Evolutionary conservation across 306 rosid species (phyloP).

Genomic region (Cucumis hystrix): DNA sequence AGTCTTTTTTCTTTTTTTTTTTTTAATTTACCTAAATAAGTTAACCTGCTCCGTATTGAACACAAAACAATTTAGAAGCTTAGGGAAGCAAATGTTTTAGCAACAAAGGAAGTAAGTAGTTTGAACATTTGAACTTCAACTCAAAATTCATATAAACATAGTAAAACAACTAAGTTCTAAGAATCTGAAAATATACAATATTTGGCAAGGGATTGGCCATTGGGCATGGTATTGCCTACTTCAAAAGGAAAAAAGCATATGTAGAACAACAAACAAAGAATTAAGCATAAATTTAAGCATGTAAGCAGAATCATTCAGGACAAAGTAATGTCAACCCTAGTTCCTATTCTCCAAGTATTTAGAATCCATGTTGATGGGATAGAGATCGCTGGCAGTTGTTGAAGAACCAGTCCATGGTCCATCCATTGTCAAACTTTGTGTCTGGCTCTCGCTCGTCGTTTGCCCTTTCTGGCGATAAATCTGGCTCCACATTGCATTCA

Average conservation of each 20-base stretch:
- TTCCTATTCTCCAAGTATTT: neutral
- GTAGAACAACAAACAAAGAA: neutral
- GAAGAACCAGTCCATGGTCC: constrained; percentile 2
- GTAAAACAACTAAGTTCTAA: neutral
- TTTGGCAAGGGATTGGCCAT: neutral
- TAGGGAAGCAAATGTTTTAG: too few species aligned
- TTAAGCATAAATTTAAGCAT: neutral
- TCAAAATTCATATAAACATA: neutral
- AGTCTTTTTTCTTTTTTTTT: too few species aligned
- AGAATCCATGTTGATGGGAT: constrained; percentile 3
- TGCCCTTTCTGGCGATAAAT: neutral
- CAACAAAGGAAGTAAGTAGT: neutral
- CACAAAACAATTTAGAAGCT: too few species aligned
- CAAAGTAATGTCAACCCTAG: neutral
- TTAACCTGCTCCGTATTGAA: too few species aligned
- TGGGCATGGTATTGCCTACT: neutral
- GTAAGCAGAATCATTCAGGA: neutral
- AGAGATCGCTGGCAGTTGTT: neutral
- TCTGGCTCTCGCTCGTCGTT: neutral
- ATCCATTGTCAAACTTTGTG: neutral
- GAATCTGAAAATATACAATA: neutral
- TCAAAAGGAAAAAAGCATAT: neutral
- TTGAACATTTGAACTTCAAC: neutral
- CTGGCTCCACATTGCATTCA: constrained; percentile 3
- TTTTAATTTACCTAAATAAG: too few species aligned